Base-by-base conservation (phyloP, 371 early-diverging fungal genomes). In the Phascolomyces articulosus region DNA sequence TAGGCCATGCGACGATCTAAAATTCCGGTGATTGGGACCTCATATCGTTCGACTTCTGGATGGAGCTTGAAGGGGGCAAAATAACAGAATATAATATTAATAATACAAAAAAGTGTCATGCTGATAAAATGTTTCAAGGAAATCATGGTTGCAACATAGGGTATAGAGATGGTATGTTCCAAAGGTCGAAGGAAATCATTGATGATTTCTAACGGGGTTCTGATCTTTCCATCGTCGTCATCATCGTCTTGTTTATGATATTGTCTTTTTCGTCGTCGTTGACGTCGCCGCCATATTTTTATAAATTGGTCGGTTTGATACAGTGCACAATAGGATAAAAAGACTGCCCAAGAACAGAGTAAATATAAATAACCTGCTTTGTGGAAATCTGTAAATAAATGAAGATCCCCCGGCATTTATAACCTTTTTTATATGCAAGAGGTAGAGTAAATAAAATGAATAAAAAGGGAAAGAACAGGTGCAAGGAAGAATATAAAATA, bases 1-100 rank as follows among this genome's bases (percentile, higher is more conserved):
- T 70, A 80, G 2, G 77, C 78, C n/a, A 68, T 65, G 44, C 81
- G 76, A 29, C 81, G 78, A 63, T 80, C 81, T 27, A 77, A 58
- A 16, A 69, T 20, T 34, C 69, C 70, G 18, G 68, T 54, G 20
- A 61, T 55, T 2, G 66, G 66, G 11, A 48, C 29, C 57, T 61
- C 57, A 23, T 61, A 56, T 2, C 27, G 11, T 11, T 62, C 57
- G 11, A 55, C 24, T 2, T 54, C 28, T 1, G 70, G 58, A 29
- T 68, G 67, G 0, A 79, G 18, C 4, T 29, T 27, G 48, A 71
- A 72, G 4, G 74, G 70, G 49, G 76, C 70, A 58, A 71, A 74
- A n/a, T 75, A 58, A n/a, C 66, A 63, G 31, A 67, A 75, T 23
- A 75, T 48, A n/a, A 74, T 20, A 51, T 80, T 80, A 40, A 74